Conservation (phyloP, 108 stramenopile species). For the Mayamaea pseudoterrestris region DNA sequence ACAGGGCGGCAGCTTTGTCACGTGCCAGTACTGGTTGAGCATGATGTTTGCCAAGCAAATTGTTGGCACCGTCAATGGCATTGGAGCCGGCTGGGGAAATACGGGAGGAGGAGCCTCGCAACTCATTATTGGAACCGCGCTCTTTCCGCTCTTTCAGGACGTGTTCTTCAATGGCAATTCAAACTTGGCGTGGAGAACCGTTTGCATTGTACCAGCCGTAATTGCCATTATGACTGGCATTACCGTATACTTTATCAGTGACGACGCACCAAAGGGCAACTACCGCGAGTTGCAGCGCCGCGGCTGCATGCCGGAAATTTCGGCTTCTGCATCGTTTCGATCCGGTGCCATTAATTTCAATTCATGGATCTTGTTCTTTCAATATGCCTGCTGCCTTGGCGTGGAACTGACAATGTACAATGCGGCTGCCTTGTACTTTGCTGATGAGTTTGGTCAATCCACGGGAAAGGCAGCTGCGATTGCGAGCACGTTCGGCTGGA, state of each 20-base stretch:
- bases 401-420: conserved; percentile 89
- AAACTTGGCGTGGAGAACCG: conserved; percentile 66
- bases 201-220: conserved; percentile 61
- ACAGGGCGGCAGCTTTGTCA: conserved; percentile 82
- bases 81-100: conserved; percentile 85
- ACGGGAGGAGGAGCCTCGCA: conserved; percentile 78
- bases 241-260: conserved; percentile 31
- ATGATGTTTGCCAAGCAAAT: conserved; percentile 75
- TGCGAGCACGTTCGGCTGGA: conserved; percentile 59
- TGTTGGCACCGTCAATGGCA: conserved; percentile 79
- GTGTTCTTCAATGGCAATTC: conserved; percentile 36
- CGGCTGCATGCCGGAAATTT: conserved; percentile 63
- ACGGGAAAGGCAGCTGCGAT: conserved; percentile 68
- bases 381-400: conserved; percentile 87
- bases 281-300: conserved; percentile 57
- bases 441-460: conserved; percentile 48
- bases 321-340: conserved; percentile 54
- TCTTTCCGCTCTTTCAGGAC: conserved; percentile 53
- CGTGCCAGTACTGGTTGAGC: conserved; percentile 75
- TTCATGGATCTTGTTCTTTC: conserved; percentile 76
- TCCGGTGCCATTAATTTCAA: conserved; percentile 63
- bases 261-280: conserved; percentile 83
- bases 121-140: conserved; percentile 43
- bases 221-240: conserved; percentile 34
- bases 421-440: conserved; percentile 77